Percentiles rank a stretch among this genome's conserved stretches.
Evolutionary conservation across 2,329 filamentous ascomycete genomes (phyloP).

Genomic region (Thielaviopsis ethacetica): DNA sequence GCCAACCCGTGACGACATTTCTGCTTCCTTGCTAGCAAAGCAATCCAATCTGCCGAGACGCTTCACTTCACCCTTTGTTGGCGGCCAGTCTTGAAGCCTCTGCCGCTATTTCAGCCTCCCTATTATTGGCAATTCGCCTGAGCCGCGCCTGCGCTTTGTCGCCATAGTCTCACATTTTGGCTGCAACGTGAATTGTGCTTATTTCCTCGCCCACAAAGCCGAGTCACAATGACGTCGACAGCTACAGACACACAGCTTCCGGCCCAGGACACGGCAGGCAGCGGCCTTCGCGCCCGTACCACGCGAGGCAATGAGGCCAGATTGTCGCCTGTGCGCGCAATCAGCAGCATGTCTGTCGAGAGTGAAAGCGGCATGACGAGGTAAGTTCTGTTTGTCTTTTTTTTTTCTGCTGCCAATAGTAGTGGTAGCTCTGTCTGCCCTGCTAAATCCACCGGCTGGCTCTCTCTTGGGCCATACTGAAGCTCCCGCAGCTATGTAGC

Average conservation of each 20-base stretch:
- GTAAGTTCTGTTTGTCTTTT: neutral
- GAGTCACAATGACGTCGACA: conserved; percentile 6
- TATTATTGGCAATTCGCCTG: neutral
- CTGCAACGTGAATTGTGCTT: neutral
- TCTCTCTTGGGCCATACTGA: too few relatives aligned
- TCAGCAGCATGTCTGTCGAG: conserved; percentile 3
- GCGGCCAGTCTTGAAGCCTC: neutral
- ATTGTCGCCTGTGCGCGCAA: conserved; percentile 1
- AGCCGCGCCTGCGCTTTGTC: neutral
- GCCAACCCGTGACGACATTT: neutral
- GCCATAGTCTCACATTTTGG: neutral
- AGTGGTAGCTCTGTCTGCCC: neutral
- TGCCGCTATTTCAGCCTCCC: neutral
- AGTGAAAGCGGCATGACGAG: conserved; percentile 8
- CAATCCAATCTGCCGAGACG: neutral
- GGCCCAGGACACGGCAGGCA: neutral
- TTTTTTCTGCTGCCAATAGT: neutral
- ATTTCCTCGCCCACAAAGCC: too few relatives aligned
- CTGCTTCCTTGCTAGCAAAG: neutral
- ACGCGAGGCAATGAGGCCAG: neutral
- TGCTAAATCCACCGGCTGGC: neutral
- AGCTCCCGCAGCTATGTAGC: neutral
- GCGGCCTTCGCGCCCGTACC: conserved; percentile 1
- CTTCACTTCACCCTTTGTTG: too few relatives aligned
- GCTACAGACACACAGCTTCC: neutral